phyloP scores from a whole-genome alignment of 345 rosid genomes.

The Atalantia buxifolia region DNA sequence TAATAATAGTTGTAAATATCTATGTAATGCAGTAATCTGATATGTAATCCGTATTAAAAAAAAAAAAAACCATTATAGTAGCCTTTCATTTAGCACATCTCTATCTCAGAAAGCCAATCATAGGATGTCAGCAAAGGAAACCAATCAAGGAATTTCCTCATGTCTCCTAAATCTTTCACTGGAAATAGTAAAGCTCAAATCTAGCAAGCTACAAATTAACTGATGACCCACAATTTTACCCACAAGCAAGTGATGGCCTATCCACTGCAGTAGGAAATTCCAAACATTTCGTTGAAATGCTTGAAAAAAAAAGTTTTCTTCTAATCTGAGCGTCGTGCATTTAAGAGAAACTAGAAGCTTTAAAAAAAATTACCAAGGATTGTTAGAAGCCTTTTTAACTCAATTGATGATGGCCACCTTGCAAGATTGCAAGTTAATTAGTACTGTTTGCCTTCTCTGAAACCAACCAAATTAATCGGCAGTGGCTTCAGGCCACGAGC shows the following conservation, averaged over 20 bases:
- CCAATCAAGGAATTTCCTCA: background rate
- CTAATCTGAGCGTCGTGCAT: background rate
- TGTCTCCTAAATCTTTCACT: background rate
- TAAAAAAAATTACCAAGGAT: background rate
- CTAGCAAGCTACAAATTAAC: background rate
- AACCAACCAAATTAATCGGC: too few relatives aligned
- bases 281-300: background rate
- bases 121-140: slow-evolving; percentile 1
- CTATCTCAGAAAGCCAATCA: slow-evolving; percentile 40
- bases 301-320: background rate
- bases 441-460: too few relatives aligned
- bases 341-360: background rate
- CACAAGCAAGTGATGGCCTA: background rate
- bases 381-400: too few relatives aligned
- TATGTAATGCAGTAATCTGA: too few relatives aligned
- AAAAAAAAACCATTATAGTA: too few relatives aligned
- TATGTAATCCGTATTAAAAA: too few relatives aligned
- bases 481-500: too few relatives aligned
- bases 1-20: too few relatives aligned
- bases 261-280: background rate
- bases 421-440: too few relatives aligned
- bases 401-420: background rate
- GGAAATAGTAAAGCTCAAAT: background rate
- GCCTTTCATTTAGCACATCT: slow-evolving; percentile 58
- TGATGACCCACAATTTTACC: background rate